Base-by-base conservation (phyloP, 371 early-diverging fungal genomes). In the Dichotomocladium elegans region DNA sequence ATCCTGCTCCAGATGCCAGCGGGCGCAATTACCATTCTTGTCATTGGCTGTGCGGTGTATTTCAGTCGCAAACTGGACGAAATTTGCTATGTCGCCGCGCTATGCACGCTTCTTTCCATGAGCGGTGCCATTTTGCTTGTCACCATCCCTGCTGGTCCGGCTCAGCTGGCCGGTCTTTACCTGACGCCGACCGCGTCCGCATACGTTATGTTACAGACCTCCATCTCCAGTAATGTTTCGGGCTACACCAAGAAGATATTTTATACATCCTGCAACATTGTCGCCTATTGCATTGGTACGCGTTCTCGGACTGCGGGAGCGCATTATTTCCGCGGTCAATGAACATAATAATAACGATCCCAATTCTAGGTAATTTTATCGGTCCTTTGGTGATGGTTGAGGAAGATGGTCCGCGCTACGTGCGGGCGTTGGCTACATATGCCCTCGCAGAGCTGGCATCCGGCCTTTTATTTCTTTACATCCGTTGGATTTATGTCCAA, bases 161-260 rank as follows among this genome's bases (percentile, higher is more conserved):
- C 24, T 11, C 49, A 48, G 14, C 24, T 48, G 1, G 21, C 31
- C 6, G 49, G 49, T 7, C 11, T 48, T 11, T 48, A 48, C 12
- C 10, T 33, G 7, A 22, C 25, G 8, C 12, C 34, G 2, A 44
- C 60, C 5, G 35, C 35, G 24, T 27, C 49, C 5, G 21, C 49
- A 1, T 48, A 48, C 26, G 35, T 22, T 11, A 15, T 48, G 14
- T 17, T 48, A 2, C 49, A 48, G 10, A 48, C 49, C 4, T 48
- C 29, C 1, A 48, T 48, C 15, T 30, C 31, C 11, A 35, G 8
- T 0, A 48, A 48, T 17, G 49, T 48, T 3, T 14, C 37, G 15
- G 63, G 63, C 15, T 61, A 61, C 25, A 61, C 62, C 15, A 61
- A 61, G 27, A 61, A 61, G 40, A 61, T 57, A 15, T 57, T 48